Percentiles rank a stretch among this genome's conserved stretches.
Evolutionary conservation across 2,329 filamentous ascomycete species (phyloP).

Genomic region (Claviceps digitariae): DNA sequence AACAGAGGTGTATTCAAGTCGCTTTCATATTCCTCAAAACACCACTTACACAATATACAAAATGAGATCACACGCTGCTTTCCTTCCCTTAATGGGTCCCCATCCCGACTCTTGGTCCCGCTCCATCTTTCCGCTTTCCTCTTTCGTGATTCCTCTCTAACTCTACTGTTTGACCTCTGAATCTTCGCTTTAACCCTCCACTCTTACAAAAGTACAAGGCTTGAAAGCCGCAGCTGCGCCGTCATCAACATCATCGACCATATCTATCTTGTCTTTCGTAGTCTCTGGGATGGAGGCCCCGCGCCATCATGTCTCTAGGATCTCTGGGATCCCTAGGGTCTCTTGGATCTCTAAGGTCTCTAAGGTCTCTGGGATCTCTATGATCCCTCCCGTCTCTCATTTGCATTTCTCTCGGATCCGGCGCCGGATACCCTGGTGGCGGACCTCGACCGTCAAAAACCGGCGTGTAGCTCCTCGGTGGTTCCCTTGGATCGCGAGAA

Average conservation of each 20-base stretch:
- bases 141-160: neutral
- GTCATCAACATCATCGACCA: slow-evolving; percentile 19
- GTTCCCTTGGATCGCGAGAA: slow-evolving; percentile 28
- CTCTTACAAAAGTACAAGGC: too few relatives aligned
- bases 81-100: too few relatives aligned
- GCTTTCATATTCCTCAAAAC: neutral
- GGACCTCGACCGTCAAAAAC: slow-evolving; percentile 29
- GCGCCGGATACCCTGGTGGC: slow-evolving; percentile 25
- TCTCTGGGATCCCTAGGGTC: slow-evolving; percentile 21
- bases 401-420: slow-evolving; percentile 21
- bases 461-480: slow-evolving; percentile 33
- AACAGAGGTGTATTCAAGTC: neutral
- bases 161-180: too few relatives aligned
- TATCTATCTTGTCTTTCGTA: slow-evolving; percentile 34
- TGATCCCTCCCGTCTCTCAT: neutral
- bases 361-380: slow-evolving; percentile 18
- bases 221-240: too few relatives aligned
- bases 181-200: too few relatives aligned
- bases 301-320: slow-evolving; percentile 27
- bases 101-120: too few relatives aligned
- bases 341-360: neutral
- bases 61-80: neutral
- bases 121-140: neutral
- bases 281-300: slow-evolving; percentile 31
- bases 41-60: neutral